Evolutionary conservation across 1,284 basidiomycete genomes (phyloP), one percentile per base, ranked within the genome.

Genomic region (Ustilago esculenta): DNA sequence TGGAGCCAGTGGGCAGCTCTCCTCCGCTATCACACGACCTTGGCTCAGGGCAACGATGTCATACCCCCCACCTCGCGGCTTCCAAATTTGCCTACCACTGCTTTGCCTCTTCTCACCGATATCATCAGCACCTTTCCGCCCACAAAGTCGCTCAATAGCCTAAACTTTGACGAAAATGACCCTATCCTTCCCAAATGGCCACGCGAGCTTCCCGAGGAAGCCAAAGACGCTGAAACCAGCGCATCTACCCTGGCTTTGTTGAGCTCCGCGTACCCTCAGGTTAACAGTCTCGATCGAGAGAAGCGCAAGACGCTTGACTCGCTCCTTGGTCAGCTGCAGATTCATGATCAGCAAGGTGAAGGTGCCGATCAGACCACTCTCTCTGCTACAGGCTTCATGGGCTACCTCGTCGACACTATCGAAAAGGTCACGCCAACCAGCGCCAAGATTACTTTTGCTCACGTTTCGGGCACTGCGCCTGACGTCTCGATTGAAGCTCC

Each of bases 21-120:
- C 3, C 47, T 81, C 21, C 71, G 64, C 20, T 61, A 60, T 40
- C 78, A 81, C 55, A 72, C 64, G 27, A 63, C 70, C 4, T 45
- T 70, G 6, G 76, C 76, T 2, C 60, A 67, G 21, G 71, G 71
- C 12, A 63, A 71, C 48, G 77, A 77, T 24, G 61, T 74, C 7
- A 64, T 81, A 4, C 80, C 79, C 0, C 59, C 76, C 0, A 77
- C 79, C 3, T 64, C 65, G 29, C 64, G 71, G 8, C 73, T 81
- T 4, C 80, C 80, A 18, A 76, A 72, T 42, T 53, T 81, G 14
- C 79, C 80, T 1, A 51, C 64, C 1, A 81, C 80, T 10, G 77
- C 77, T 12, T 35, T 81, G 40, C 67, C 77, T 3, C 65, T 77
- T 6, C 59, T 79, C 36, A 57, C 61, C 25, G 80, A 81, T 18